Evolutionary conservation across 139 green algal genomes (phyloP), one percentile per base, ranked within the genome.

Genomic region (Chlamydomonas applanata): DNA sequence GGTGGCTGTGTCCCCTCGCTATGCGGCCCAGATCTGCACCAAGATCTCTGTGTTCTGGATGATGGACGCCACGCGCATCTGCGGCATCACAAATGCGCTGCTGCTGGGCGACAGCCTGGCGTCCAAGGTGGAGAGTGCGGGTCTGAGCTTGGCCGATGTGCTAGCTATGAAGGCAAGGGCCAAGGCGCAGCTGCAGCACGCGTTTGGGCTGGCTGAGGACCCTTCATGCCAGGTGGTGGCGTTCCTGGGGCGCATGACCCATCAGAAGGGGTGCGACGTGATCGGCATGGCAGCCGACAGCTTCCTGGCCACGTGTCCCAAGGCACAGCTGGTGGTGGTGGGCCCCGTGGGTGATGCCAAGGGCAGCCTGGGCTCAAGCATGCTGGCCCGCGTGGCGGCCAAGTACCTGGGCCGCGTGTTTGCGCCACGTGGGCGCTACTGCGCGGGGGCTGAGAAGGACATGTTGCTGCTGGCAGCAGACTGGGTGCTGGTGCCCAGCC

Each of bases 261-360:
- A 86, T 54, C 81, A 86, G 66, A 86, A 86, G 65, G 81, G 81
- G 46, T 73, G 75, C 4, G 81, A 86, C 40, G 40, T 86, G 34
- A 76, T 86, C 20, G 81, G 33, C 17, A 59, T 53, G 19, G 79
- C 75, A 2, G 74, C 75, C 2, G n/a, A 40, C 2, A 24, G 24
- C 22, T 64, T 85, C 5, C 44, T 86, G 45, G 56, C 69, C 25
- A 25, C 25, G 22, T 57, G 67, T 32, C 44, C 34, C 20, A 25
- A 49, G 5, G 25, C 59, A 53, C 80, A 86, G 79, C 36, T 86
- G 11, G 53, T 81, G n/a, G 69, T 86, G 45, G 65, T 68, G n/a
- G 81, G 81, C 7, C 81, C 81, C 4, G 46, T 86, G 11, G 81
- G 81, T 4, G 81, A 86, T 40, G 65, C 71, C 27, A 68, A 74